A percentile compares a stretch with the other conserved stretches of the same genome.
Conservation (phyloP, 1,284 basidiomycete species). For the Austroboletus sp. region DNA sequence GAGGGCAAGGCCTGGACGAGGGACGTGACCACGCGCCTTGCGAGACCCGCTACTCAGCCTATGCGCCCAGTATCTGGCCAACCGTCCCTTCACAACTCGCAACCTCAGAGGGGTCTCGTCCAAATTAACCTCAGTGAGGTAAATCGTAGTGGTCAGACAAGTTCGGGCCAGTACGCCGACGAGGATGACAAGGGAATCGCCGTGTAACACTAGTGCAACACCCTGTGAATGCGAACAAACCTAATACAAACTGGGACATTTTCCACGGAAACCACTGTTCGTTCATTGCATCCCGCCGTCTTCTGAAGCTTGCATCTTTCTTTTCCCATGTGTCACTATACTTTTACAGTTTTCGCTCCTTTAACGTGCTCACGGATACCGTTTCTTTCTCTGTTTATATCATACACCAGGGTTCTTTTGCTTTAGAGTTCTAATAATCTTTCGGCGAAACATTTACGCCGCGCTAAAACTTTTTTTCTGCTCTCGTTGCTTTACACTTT, state of each 20-base stretch:
- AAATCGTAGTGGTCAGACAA: slow-evolving; percentile 1
- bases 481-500: neutral
- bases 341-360: neutral
- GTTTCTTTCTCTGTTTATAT: no score
- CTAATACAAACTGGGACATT: neutral
- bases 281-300: neutral
- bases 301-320: no score
- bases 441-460: neutral
- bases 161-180: slow-evolving; percentile 4
- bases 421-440: neutral
- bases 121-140: slow-evolving; percentile 14
- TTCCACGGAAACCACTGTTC: neutral
- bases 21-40: slow-evolving; percentile 13
- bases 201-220: slow-evolving; percentile 4
- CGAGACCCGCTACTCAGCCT: slow-evolving; percentile 5
- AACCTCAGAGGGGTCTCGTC: slow-evolving; percentile 5
- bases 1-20: slow-evolving; percentile 30
- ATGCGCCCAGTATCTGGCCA: slow-evolving; percentile 10
- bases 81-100: neutral
- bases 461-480: neutral
- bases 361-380: neutral
- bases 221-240: neutral
- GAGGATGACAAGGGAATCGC: neutral
- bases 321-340: no score
- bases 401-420: neutral